Percentiles rank a stretch among this genome's conserved stretches.
phyloP scores from a whole-genome alignment of 2,329 filamentous ascomycete species.

The Hypomyces perniciosus region DNA sequence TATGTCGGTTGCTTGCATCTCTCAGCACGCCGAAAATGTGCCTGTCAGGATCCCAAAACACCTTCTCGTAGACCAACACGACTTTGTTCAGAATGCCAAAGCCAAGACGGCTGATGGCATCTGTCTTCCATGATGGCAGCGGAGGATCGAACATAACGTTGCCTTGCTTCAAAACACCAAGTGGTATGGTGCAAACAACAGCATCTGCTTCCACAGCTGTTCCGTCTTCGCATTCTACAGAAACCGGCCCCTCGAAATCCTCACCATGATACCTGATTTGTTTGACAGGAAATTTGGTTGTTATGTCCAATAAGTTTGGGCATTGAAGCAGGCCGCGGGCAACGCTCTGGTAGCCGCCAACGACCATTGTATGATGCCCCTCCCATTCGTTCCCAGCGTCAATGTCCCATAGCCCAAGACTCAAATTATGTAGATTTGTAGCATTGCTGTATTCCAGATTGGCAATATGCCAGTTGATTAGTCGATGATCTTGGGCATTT shows the following conservation, averaged over 20 bases:
- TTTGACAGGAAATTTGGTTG: constrained; percentile 65
- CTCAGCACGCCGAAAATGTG: constrained; percentile 94
- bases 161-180: constrained; percentile 85
- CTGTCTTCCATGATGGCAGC: constrained; percentile 79
- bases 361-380: constrained; percentile 85
- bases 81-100: constrained; percentile 96
- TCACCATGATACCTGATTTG: constrained; percentile 60
- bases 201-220: constrained; percentile 74
- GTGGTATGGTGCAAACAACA: constrained; percentile 82
- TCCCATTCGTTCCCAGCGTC: constrained; percentile 98
- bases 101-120: constrained; percentile 75
- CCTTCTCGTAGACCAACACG: constrained; percentile 76
- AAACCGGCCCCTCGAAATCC: constrained; percentile 42
- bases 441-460: constrained; percentile 98
- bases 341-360: constrained; percentile 90
- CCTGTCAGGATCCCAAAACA: constrained; percentile 84
- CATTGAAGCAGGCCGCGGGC: constrained; percentile 78
- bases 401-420: constrained; percentile 89
- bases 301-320: constrained; percentile 71
- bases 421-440: constrained; percentile 77
- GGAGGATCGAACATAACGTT: constrained; percentile 81
- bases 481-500: constrained; percentile 76
- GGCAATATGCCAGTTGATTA: constrained; percentile 97
- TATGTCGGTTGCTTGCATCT: constrained; percentile 61
- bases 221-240: constrained; percentile 72